Evolutionary conservation across 2,329 filamentous ascomycete genomes (phyloP), one percentile per base, ranked within the genome.

Genomic region (Calonectria naviculata): DNA sequence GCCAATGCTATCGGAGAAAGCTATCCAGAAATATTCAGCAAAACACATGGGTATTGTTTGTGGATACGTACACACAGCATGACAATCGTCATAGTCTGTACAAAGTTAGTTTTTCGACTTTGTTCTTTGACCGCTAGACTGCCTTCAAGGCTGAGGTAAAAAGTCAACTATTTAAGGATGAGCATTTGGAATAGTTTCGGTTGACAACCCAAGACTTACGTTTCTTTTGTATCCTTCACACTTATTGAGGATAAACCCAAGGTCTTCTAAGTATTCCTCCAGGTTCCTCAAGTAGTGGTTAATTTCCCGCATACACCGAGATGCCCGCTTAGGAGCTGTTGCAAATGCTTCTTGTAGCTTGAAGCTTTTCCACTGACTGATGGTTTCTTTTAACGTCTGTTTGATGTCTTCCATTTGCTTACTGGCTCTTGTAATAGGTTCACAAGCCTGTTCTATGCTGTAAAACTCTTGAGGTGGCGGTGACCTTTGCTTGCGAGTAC

Each of bases 11-110:
- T 19, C 1, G 52, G 52, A 10, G 21, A 38, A 0, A 36, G 9
- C 52, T 58, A 4, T 12, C n/a, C n/a, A n/a, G n/a, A n/a, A n/a
- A n/a, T n/a, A n/a, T n/a, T 58, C 15, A 58, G 31, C 15, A 5
- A 3, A 19, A 19, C 12, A 4, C 7, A 12, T 17, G 10, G 1
- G 1, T 24, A 1, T 5, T 58, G 21, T 7, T 4, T 12, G 0
- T n/a, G 15, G 19, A 21, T 7, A 38, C 52, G 2, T 9, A 58
- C 52, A 26, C 12, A 12, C 5, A 49, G 46, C 24, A 29, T 26
- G 12, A 34, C n/a, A 19, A 56, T 17, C 24, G 31, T 56, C 13
- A 38, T 38, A 1, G 38, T 1, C 12, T 58, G 52, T 9, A 7
- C 34, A 12, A 58, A 19, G 7, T 15, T 38, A 2, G 31, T 19